Evolutionary conservation across 129 eudicot species (phyloP).

Genomic region (Arctium minus): DNA sequence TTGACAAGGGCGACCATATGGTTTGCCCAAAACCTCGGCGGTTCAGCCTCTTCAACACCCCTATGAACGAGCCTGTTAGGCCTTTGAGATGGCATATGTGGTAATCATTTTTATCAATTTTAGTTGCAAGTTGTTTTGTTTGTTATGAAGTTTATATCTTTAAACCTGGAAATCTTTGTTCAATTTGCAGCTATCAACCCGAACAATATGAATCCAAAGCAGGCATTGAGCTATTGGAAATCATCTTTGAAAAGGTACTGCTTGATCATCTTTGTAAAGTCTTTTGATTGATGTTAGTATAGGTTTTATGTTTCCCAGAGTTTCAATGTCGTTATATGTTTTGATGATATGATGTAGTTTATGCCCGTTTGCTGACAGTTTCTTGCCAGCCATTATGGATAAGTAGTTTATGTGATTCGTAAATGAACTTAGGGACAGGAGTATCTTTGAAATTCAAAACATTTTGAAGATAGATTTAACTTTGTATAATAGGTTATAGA

Average conservation of each 20-base stretch:
- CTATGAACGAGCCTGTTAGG: conserved; percentile 39
- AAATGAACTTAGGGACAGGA: not conserved
- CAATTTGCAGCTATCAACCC: conserved; percentile 51
- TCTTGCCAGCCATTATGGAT: not conserved
- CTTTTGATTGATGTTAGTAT: not conserved
- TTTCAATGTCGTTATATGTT: not conserved
- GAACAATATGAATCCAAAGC: conserved; percentile 75
- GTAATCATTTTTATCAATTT: conserved; percentile 20
- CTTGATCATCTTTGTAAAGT: not conserved
- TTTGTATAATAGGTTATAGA: not conserved
- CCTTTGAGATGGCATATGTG: conserved; percentile 65
- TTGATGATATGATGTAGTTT: no score
- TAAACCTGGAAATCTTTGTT: not conserved
- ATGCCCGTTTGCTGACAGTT: not conserved
- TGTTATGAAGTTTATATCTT: not conserved
- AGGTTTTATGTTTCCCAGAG: not conserved
- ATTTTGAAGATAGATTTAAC: not conserved
- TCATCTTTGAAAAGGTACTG: conserved; percentile 66
- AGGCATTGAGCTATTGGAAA: conserved; percentile 75
- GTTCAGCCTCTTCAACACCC: conserved; percentile 30
- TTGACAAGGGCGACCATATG: conserved; percentile 38
- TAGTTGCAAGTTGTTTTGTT: not conserved
- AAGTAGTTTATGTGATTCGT: not conserved
- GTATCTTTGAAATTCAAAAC: not conserved
- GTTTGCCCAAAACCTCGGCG: conserved; percentile 89